Base-by-base conservation (phyloP, 306 rosid species). In the Trifolium dubium region DNA sequence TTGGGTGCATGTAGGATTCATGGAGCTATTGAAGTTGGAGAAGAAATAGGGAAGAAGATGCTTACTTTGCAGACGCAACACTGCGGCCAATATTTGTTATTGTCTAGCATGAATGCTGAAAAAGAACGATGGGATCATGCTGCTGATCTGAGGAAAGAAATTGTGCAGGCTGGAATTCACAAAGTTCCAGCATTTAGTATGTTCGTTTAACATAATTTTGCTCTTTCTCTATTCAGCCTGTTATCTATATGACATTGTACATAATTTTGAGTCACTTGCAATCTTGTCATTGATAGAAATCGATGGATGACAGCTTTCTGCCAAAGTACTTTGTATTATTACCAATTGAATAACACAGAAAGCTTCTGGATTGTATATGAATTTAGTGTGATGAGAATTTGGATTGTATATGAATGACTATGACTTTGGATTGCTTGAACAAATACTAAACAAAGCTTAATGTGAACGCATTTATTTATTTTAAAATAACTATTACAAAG, bases 41-140 rank as follows among this genome's bases (percentile, higher is more conserved):
- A 86, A 82, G 87, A 83, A 82, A 76, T 89, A 19, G 89, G 89
- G 8, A 80, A 81, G 49, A 74, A 28, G 74, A 77, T 85, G 73
- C 81, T 90, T 68, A 82, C 68, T 14, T 56, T 88, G 86, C 87
- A 81, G 75, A 80, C 87, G 15, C 78, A 60, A 28, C 81, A 85
- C 17, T 80, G 85, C 10, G 86, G 93, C 34, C 80, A 65, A 31
- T 89, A 89, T 53, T 80, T 93, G 70, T 72, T 77, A 49, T 72
- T 93, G 85, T 88, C 97, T 29, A 89, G 84, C 76, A 89, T 89
- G 47, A 83, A 87, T 44, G 96, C 95, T 0, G 86, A 73, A 40
- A 83, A 69, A 29, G 86, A 79, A 86, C 89, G 82, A 82, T 90
- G 98, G 97, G 86, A 83, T 77, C 86, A n/a, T 46, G 98, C 98